Percentiles rank a stretch among this genome's conserved stretches.
Conservation (phyloP, 495 filamentous ascomycete genomes). For the Neurospora terricola region DNA sequence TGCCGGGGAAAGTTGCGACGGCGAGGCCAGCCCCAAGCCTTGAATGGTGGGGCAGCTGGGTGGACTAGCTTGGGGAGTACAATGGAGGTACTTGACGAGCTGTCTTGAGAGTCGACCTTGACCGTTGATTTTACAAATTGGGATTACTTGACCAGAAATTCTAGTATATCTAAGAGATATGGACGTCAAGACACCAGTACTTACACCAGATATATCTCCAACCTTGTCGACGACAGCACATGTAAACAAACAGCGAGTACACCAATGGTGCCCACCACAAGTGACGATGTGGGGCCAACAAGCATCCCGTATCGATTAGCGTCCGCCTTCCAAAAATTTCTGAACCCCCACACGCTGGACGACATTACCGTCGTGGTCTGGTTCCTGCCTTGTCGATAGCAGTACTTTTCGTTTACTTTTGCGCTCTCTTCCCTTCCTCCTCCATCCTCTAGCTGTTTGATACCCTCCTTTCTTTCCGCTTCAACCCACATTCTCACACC, state of each 20-base stretch:
- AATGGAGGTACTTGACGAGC: not conserved
- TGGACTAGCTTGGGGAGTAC: not conserved
- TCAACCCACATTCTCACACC: not conserved
- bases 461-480: not conserved
- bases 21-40: not conserved
- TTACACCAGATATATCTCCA: not conserved
- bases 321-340: not conserved
- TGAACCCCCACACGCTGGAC: not conserved
- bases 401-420: not conserved
- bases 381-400: not conserved
- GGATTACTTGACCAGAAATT: not conserved
- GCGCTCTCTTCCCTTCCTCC: not conserved
- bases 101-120: not conserved
- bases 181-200: not conserved
- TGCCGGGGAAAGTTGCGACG: not conserved
- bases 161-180: not conserved
- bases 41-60: not conserved
- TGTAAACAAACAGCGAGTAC: not conserved
- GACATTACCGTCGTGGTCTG: not conserved
- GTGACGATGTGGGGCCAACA: not conserved
- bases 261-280: not conserved
- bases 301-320: not conserved
- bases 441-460: not conserved
- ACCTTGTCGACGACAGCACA: not conserved
- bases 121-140: fast-evolving